Conservation (phyloP, 139 green algal species). For the Chlorella sp. region DNA sequence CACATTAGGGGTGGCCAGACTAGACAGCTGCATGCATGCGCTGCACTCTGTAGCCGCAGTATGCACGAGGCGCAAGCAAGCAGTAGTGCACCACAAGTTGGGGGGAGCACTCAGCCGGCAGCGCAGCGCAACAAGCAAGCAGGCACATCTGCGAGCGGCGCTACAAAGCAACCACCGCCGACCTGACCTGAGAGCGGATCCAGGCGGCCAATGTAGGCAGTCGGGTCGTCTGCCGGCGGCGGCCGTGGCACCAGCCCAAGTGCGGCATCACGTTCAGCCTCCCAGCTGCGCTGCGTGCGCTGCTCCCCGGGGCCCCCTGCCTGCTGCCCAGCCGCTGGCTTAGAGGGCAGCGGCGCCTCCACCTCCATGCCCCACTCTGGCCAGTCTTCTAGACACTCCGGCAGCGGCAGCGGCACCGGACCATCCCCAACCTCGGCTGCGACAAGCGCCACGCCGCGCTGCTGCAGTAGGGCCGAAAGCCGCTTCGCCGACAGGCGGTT, state of each 20-base stretch:
- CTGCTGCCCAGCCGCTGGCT: not conserved
- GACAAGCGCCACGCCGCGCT: not conserved
- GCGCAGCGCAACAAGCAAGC: too few species aligned
- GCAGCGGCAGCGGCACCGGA: not conserved
- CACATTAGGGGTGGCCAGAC: too few species aligned
- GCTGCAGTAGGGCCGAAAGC: not conserved
- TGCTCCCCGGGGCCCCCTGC: too few species aligned
- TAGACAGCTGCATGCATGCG: too few species aligned
- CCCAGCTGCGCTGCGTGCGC: not conserved
- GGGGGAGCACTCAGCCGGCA: too few species aligned
- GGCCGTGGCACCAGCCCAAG: not conserved
- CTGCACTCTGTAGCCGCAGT: too few species aligned
- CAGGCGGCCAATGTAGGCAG: not conserved
- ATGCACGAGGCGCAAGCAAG: too few species aligned
- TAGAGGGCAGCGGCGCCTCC: not conserved
- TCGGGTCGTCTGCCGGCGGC: not conserved
- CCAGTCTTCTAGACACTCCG: not conserved
- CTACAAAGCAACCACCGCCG: not conserved
- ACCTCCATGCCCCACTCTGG: too few species aligned
- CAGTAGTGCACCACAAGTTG: too few species aligned
- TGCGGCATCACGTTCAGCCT: not conserved
- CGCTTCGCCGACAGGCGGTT: not conserved
- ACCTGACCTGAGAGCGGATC: conserved; percentile 10
- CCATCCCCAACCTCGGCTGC: not conserved
- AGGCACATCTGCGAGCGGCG: too few species aligned